Evolutionary conservation across 495 filamentous ascomycete genomes (phyloP), one percentile per base, ranked within the genome.

Genomic region (Alectoria sarmentosa): DNA sequence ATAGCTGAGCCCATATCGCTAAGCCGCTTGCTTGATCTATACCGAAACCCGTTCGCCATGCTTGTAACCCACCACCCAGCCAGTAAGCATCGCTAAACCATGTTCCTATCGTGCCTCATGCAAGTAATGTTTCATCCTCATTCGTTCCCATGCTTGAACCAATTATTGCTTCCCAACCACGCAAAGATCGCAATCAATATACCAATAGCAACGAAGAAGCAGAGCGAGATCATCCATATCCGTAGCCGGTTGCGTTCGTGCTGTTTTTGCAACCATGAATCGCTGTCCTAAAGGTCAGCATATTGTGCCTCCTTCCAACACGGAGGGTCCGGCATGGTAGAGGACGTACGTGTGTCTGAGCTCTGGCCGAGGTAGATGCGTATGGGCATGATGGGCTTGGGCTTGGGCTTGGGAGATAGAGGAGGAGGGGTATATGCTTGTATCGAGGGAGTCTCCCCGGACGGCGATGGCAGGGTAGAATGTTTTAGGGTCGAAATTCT

Each of bases 201-300:
- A 10, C 71, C 74, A n/a, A 79, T 71, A 34, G 76, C 44, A 7
- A 64, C 65, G 26, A 72, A 41, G 61, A 80, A 75, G 52, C 62
- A 61, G 15, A 80, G 62, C 69, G 74, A 78, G 66, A 77, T 76
- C 61, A 73, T 55, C 70, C 73, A 75, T 57, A 78, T 75, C 23
- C 78, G 72, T 39, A 64, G 71, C 36, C 69, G 68, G 55, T 68
- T 73, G 41, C 76, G 70, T 26, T 63, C 56, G 21, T 67, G 67
- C 67, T 79, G 76, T 58, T 60, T 42, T 8, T 69, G 48, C 71
- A 79, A 72, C 75, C 75, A 79, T 59, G 74, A 75, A 42, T 77
- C 72, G 54, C 78, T 79, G 67, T 30, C 41, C 10, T 4, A 19
- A 13, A 19, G 30, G 55, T 62, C 36, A 67, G 62, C 52, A 60